Conservation (phyloP, 768 basidiomycete genomes). For the Tylopilus intermedius region DNA sequence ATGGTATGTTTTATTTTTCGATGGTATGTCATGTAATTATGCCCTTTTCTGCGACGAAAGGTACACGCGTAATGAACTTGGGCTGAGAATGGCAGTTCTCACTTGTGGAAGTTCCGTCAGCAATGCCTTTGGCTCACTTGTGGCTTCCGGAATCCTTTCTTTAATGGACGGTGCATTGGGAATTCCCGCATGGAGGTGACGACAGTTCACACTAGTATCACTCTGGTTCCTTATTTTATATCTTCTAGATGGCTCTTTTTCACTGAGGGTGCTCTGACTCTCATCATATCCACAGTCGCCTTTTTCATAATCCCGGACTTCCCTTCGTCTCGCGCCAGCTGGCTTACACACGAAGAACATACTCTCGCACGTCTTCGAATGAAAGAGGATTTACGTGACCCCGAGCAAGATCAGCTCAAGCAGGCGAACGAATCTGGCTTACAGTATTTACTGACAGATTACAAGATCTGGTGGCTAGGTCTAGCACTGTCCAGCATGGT, state of each 20-base stretch:
- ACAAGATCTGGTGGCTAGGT: slow-evolving; percentile 80
- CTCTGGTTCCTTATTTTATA: not conserved
- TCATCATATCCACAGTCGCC: slow-evolving; percentile 45
- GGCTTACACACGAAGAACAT: slow-evolving; percentile 55
- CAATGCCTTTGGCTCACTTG: too few species aligned
- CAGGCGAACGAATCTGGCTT: slow-evolving; percentile 40
- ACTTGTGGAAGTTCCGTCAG: too few species aligned
- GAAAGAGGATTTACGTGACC: slow-evolving; percentile 55
- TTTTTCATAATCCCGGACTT: slow-evolving; percentile 71
- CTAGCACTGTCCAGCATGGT: slow-evolving; percentile 51
- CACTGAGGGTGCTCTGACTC: slow-evolving; percentile 56
- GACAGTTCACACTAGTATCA: not conserved
- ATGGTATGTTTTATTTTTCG: too few species aligned
- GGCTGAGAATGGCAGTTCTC: too few species aligned
- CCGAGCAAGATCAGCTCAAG: slow-evolving; percentile 43
- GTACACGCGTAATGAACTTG: too few species aligned
- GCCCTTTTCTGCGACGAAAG: too few species aligned
- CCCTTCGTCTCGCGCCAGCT: slow-evolving; percentile 51
- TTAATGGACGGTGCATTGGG: slow-evolving; percentile 41
- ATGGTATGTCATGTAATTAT: too few species aligned
- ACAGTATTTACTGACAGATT: slow-evolving; percentile 56
- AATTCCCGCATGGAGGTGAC: slow-evolving; percentile 66
- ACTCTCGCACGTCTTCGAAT: slow-evolving; percentile 53
- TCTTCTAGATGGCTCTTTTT: slow-evolving; percentile 61
- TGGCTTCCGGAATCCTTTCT: too few species aligned